These are phyloP conservation scores for Capronia coronata DNA, from an alignment of 2,329 filamentous ascomycete genomes.

Conservation along the genomic window DNA sequence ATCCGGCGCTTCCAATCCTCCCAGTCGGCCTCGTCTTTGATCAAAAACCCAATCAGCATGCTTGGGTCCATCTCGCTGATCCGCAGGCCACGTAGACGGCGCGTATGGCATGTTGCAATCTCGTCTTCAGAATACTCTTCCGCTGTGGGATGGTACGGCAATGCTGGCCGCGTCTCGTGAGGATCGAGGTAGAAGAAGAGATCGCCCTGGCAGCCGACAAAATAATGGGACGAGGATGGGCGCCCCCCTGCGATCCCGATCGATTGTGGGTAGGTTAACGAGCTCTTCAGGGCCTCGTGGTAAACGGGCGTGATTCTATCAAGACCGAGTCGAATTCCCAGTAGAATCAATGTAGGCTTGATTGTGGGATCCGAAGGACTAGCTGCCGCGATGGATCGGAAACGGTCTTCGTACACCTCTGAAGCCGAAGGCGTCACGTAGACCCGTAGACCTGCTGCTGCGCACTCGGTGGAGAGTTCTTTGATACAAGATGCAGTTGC, in stretches of 20 bases:
- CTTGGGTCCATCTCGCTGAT: conserved; percentile 94
- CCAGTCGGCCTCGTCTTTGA: conserved; percentile 78
- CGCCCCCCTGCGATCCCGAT: conserved; percentile 92
- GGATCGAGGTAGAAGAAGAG: conserved; percentile 93
- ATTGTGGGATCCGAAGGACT: conserved; percentile 55
- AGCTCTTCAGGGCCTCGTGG: conserved; percentile 82
- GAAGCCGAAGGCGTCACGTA: conserved; percentile 86
- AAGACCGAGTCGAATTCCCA: conserved; percentile 84
- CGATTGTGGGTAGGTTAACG: conserved; percentile 83
- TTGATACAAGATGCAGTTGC: conserved; percentile 90
- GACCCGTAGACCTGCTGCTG: conserved; percentile 61
- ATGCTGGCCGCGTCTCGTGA: conserved; percentile 70
- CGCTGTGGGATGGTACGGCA: conserved; percentile 57
- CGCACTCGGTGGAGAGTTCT: conserved; percentile 63
- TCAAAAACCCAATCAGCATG: conserved; percentile 92
- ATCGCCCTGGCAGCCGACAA: conserved; percentile 65
- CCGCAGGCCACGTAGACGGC: conserved; percentile 72
- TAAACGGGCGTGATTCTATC: conserved; percentile 93
- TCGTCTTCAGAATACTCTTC: conserved; percentile 58
- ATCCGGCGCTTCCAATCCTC: conserved; percentile 71
- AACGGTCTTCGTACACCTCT: conserved; percentile 86
- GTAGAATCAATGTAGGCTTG: conserved; percentile 76
- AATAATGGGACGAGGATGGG: conserved; percentile 81
- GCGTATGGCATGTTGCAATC: conserved; percentile 76
- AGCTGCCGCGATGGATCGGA: conserved; percentile 66